Evolutionary conservation across 306 rosid genomes (phyloP).

Genomic region (Cajanus cajan): DNA sequence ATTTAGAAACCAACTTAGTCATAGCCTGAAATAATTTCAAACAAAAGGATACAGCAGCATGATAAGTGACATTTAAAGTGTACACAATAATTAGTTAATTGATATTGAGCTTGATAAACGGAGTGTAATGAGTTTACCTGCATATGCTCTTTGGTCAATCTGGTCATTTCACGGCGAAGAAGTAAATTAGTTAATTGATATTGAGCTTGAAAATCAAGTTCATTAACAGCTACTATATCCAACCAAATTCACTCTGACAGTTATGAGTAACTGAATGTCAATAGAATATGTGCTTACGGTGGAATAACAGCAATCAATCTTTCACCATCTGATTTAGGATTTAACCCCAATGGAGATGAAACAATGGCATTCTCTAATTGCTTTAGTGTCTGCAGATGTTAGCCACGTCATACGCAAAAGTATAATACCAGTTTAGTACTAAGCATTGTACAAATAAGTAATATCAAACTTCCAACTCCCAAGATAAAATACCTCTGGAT

Average conservation of each 20-base stretch:
- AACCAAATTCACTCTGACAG: conserved; percentile 21
- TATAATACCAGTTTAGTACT: background rate
- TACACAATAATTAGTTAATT: conserved; percentile 12
- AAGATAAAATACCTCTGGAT: conserved; percentile 58
- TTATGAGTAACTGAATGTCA: conserved; percentile 9
- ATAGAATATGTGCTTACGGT: conserved; percentile 58
- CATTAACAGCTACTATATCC: conserved; percentile 16
- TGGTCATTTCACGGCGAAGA: conserved; percentile 40
- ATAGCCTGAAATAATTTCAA: conserved; percentile 59
- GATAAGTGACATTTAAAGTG: background rate
- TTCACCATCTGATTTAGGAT: conserved; percentile 81
- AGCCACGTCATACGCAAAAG: conserved; percentile 18
- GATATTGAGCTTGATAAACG: too few relatives aligned
- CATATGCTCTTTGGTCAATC: conserved; percentile 93
- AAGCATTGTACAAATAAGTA: background rate
- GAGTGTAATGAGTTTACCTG: conserved; percentile 50
- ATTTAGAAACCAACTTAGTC: conserved; percentile 73
- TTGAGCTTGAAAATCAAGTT: background rate
- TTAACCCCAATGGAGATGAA: conserved; percentile 83
- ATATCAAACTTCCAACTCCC: background rate
- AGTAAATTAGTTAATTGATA: conserved; percentile 29
- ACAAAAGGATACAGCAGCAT: conserved; percentile 8
- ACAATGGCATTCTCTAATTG: conserved; percentile 81
- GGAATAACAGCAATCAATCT: conserved; percentile 93
- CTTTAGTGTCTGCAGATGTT: conserved; percentile 59